Conservation (phyloP, 805 yeast species). For the Metschnikowia gelsemii region DNA sequence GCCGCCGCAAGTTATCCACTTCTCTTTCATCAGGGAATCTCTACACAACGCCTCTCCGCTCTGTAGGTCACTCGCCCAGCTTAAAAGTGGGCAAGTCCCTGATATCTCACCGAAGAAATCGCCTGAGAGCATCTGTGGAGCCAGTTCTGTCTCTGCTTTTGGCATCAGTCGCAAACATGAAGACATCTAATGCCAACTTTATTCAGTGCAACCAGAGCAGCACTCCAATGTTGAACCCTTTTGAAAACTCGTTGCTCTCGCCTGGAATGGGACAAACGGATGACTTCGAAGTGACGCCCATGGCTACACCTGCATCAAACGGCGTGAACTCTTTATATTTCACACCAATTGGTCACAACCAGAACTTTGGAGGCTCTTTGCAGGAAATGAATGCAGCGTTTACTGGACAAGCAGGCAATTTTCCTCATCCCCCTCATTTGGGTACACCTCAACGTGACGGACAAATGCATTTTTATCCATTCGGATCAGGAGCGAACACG, state of each 20-base stretch:
- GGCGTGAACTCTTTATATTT: slow-evolving; percentile 13
- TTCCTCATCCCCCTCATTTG: slow-evolving; percentile 3
- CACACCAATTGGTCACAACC: slow-evolving; percentile 18
- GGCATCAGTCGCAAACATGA: slow-evolving; percentile 21
- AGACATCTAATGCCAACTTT: slow-evolving; percentile 5
- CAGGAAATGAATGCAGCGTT: slow-evolving; percentile 2
- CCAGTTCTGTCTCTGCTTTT: slow-evolving; percentile 18
- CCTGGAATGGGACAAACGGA: slow-evolving; percentile 13
- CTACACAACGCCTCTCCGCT: slow-evolving; percentile 38
- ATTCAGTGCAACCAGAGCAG: neutral
- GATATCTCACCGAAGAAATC: slow-evolving; percentile 19
- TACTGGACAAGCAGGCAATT: neutral
- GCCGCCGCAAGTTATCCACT: slow-evolving; percentile 36
- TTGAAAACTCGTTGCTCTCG: slow-evolving; percentile 14
- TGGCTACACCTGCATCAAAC: slow-evolving; percentile 17
- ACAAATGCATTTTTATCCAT: slow-evolving; percentile 1
- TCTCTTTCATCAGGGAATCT: slow-evolving; percentile 30
- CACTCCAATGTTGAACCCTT: slow-evolving; percentile 12
- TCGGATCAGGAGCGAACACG: neutral
- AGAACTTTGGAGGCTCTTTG: slow-evolving; percentile 19
- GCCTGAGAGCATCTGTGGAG: slow-evolving; percentile 18
- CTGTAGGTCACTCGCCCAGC: slow-evolving; percentile 16
- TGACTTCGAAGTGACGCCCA: slow-evolving; percentile 19
- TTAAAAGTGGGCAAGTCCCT: slow-evolving; percentile 35
- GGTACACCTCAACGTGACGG: neutral